A percentile compares a stretch with the other conserved stretches of the same genome.
Evolutionary conservation across 495 filamentous ascomycete species (phyloP).

Genomic region (Aspergillus conjunctus): DNA sequence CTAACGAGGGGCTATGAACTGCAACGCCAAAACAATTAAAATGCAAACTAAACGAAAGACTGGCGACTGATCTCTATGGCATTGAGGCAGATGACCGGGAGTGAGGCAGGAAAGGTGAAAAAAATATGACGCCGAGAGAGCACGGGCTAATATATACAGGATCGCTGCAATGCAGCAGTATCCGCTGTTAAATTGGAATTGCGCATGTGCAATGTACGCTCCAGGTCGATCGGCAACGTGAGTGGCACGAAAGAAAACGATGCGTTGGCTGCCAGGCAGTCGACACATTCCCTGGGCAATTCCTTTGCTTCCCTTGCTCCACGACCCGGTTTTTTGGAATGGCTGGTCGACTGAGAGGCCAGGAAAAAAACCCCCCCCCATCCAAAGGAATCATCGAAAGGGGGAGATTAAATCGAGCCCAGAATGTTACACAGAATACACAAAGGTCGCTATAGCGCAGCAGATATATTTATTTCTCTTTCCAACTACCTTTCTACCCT

Average conservation of each 20-base stretch:
- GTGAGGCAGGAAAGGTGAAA: conserved; percentile 14
- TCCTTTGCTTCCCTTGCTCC: conserved; percentile 10
- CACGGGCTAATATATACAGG: conserved; percentile 15
- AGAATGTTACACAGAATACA: conserved; percentile 13
- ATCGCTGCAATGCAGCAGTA: not conserved
- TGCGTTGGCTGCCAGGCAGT: conserved; percentile 20
- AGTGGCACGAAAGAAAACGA: conserved; percentile 25
- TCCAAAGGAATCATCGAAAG: not conserved
- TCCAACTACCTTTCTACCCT: conserved; percentile 11
- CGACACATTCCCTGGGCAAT: conserved; percentile 26
- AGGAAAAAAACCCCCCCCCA: not conserved
- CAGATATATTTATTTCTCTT: too few relatives aligned
- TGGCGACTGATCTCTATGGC: conserved; percentile 29
- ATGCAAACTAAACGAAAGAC: conserved; percentile 26
- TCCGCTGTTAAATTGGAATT: conserved; percentile 16
- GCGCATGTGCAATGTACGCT: conserved; percentile 23
- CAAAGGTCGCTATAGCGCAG: too few relatives aligned
- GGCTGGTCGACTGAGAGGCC: not conserved
- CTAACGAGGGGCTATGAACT: conserved; percentile 33
- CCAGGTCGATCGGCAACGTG: conserved; percentile 20
- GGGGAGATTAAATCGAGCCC: not conserved
- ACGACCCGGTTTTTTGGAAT: conserved; percentile 1
- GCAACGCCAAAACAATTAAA: conserved; percentile 29
- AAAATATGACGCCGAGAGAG: conserved; percentile 13
- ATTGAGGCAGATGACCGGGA: conserved; percentile 27